Percentiles rank a stretch among this genome's conserved stretches.
phyloP scores from a whole-genome alignment of 1,139 yeast genomes.

The Protomyces pachydermus region DNA sequence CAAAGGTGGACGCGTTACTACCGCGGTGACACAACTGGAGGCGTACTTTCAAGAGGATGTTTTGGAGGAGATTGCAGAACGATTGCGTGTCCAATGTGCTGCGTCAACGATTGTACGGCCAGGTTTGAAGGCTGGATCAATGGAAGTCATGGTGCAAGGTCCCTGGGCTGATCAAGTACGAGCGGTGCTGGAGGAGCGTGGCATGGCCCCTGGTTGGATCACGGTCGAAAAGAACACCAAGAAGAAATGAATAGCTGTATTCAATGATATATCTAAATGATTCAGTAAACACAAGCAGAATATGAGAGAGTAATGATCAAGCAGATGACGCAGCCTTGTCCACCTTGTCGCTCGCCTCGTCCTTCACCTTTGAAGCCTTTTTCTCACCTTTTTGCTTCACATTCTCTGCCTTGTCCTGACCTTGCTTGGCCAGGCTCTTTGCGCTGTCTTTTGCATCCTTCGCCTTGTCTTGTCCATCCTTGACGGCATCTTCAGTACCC shows the following conservation, averaged over 20 bases:
- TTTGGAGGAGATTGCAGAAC: background rate
- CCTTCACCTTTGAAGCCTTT: background rate
- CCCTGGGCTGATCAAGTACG: background rate
- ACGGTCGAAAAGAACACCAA: constrained; percentile 4
- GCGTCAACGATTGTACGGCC: constrained; percentile 7
- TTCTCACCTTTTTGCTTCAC: background rate
- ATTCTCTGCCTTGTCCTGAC: background rate
- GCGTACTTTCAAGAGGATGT: background rate
- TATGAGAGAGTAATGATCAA: background rate
- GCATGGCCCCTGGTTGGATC: constrained; percentile 2
- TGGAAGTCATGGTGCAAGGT: constrained; percentile 12
- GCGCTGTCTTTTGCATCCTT: background rate
- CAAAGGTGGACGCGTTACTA: background rate
- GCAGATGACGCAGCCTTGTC: background rate
- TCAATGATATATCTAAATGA: too few species aligned
- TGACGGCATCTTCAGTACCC: background rate
- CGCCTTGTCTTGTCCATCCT: background rate
- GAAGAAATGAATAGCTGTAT: background rate
- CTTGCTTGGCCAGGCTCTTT: background rate
- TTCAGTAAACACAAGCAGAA: background rate
- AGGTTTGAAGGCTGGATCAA: background rate
- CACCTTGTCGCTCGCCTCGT: background rate
- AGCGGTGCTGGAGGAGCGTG: constrained; percentile 1
- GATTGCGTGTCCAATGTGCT: constrained; percentile 8
- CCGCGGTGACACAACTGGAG: constrained; percentile 4